Evolutionary conservation across 23 red algal genomes (phyloP).

Genomic region (Pyropia haitanensis): DNA sequence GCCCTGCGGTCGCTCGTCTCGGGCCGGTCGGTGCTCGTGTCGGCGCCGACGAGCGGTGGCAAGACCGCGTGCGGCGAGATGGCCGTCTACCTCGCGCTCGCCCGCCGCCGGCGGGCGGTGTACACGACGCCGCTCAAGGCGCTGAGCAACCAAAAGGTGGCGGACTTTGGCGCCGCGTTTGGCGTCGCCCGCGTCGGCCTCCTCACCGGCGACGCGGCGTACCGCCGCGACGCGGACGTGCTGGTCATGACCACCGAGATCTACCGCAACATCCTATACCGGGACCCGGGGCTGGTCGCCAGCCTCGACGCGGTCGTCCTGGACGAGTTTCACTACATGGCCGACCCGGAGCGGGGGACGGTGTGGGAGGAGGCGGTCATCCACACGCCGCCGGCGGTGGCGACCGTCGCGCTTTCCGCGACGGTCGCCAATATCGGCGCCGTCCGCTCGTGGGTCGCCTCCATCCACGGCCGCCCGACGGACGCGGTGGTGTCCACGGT

Average conservation of each 20-base stretch:
- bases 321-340: conserved; percentile 98
- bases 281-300: conserved; percentile 23
- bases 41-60: conserved; percentile 88
- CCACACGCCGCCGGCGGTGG: conserved; percentile 47
- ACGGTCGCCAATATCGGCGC: conserved; percentile 77
- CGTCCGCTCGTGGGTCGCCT: conserved; percentile 59
- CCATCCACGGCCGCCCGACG: conserved; percentile 66
- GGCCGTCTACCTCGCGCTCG: conserved; percentile 70
- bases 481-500: conserved; percentile 29
- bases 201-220: conserved; percentile 80
- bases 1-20: conserved; percentile 41
- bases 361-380: conserved; percentile 99
- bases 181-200: conserved; percentile 60
- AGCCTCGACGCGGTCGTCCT: conserved; percentile 74
- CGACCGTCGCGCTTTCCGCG: conserved; percentile 84
- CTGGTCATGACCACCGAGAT: conserved; percentile 98
- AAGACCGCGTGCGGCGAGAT: conserved; percentile 91
- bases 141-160: conserved; percentile 95
- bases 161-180: conserved; percentile 72
- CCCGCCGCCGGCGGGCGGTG: conserved; percentile 49
- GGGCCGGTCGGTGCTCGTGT: conserved; percentile 54
- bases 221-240: conserved; percentile 65
- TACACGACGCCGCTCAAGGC: conserved; percentile 99
- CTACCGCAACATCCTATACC: conserved; percentile 97
- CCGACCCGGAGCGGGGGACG: conserved; percentile 80